Evolutionary conservation across 2,329 filamentous ascomycete species (phyloP), one percentile per base, ranked within the genome.

Genomic region (Teratosphaeria zuluensis): DNA sequence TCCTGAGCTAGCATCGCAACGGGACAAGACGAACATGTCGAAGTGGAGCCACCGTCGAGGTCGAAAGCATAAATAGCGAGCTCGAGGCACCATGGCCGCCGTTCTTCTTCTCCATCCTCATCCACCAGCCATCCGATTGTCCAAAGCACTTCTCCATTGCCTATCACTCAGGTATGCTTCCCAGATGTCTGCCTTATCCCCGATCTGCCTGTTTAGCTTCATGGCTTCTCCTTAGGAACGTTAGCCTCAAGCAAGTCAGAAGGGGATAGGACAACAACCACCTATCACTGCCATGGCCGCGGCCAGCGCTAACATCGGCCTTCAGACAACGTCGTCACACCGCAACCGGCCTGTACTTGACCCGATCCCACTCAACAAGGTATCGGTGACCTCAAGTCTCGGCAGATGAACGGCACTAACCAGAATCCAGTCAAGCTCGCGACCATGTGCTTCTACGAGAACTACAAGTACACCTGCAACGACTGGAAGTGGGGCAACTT

Each of bases 401-500:
- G 9, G 16, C 42, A 6, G 16, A 48, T 19, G 16, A 21, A 8
- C 42, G 19, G 9, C 42, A 48, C 42, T 48, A 21, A 48, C 42
- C 42, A 19, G n/a, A 21, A 6, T 2, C 16, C 42, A 48, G 42
- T 21, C 42, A 48, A 48, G 16, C 42, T 56, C 32, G 52, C 51
- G 53, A 69, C 57, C 56, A 96, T 97, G 92, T 96, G 92, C 79
- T 96, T 94, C 81, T 97, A 92, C 80, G 91, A 96, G 70, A 88
- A 92, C 76, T 90, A 87, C 74, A 83, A 84, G 67, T 96, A 89
- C 82, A 75, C 75, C 59, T 97, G 92, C 77, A 88, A 89, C 70
- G 92, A 90, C 81, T 96, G 88, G 87, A 90, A 91, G 75, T 97
- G 92, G 92, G 89, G 90, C 65, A 88, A 87, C 77, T 96, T 96